Conservation (phyloP, 176 grass and related monocot species). For the Themeda triandra region DNA sequence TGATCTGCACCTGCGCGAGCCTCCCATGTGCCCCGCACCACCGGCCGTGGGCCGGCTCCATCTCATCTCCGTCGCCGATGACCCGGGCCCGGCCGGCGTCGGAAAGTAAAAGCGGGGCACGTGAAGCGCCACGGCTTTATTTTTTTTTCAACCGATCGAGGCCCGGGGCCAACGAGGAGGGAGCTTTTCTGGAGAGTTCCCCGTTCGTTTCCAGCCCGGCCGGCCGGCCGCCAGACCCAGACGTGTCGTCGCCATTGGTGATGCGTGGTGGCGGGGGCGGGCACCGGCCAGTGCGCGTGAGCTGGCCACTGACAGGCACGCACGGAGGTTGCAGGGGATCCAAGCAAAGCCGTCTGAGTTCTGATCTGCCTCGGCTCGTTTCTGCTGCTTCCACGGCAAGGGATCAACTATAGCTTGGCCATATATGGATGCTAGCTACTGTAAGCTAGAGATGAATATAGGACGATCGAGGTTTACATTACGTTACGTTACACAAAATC, state of each 20-base stretch:
- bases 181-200: neutral
- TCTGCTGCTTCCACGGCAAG: constrained; percentile 22
- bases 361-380: neutral
- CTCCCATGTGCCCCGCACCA: constrained; percentile 18
- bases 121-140: constrained; percentile 27
- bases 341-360: constrained; percentile 38
- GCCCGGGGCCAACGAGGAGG: neutral
- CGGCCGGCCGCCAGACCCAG: too few relatives aligned
- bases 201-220: neutral
- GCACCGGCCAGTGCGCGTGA: constrained; percentile 11
- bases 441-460: neutral
- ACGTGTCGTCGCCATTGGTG: neutral
- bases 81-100: neutral
- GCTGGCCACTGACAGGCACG: constrained; percentile 32
- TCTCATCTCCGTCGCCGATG: neutral
- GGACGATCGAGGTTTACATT: neutral
- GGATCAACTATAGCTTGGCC: neutral
- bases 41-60: neutral
- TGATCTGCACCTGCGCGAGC: neutral
- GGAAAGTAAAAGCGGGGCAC: constrained; percentile 36
- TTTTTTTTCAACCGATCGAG: neutral
- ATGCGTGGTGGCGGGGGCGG: neutral
- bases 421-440: too few relatives aligned
- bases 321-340: constrained; percentile 45
- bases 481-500: constrained; percentile 11